phyloP scores from a whole-genome alignment of 352 stramenopile species.

The Pythium sukuiense region DNA sequence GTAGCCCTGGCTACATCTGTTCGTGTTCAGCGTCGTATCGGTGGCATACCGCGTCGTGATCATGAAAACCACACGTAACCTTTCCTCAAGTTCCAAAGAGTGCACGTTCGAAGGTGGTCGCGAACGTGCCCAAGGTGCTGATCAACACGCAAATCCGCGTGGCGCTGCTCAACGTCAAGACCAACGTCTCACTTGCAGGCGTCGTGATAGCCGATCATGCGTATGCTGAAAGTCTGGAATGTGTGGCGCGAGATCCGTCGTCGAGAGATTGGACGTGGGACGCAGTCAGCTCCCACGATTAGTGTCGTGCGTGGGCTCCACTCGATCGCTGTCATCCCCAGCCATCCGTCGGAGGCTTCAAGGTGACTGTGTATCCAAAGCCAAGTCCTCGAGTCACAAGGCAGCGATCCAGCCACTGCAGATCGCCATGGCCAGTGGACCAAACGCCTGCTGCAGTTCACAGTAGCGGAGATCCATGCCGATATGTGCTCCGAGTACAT shows the following conservation, averaged over 20 bases:
- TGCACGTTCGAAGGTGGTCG: not conserved
- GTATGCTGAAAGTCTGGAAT: slow-evolving; percentile 3
- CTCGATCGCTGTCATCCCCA: not conserved
- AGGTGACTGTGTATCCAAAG: not conserved
- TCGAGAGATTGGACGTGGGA: not conserved
- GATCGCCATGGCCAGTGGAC: not conserved
- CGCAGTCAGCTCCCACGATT: not conserved
- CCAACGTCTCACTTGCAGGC: not conserved
- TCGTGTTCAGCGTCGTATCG: slow-evolving; percentile 1
- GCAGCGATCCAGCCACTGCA: not conserved
- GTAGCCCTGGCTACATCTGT: slow-evolving; percentile 2
- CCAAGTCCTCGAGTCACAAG: too few species aligned
- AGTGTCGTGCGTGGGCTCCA: not conserved
- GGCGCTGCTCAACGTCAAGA: not conserved
- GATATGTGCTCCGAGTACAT: slow-evolving; percentile 46
- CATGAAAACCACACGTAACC: not conserved
- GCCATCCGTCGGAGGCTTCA: not conserved
- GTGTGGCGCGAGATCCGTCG: not conserved
- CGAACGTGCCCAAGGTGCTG: slow-evolving; percentile 3
- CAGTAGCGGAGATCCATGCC: slow-evolving; percentile 19
- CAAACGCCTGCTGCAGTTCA: slow-evolving; percentile 10
- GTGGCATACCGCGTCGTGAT: not conserved
- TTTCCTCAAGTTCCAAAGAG: not conserved
- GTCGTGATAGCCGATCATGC: slow-evolving; percentile 8
- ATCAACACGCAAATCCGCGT: slow-evolving; percentile 13